Evolutionary conservation across 768 basidiomycete species (phyloP), one percentile per base, ranked within the genome.

Genomic region (Roridomyces roridus): DNA sequence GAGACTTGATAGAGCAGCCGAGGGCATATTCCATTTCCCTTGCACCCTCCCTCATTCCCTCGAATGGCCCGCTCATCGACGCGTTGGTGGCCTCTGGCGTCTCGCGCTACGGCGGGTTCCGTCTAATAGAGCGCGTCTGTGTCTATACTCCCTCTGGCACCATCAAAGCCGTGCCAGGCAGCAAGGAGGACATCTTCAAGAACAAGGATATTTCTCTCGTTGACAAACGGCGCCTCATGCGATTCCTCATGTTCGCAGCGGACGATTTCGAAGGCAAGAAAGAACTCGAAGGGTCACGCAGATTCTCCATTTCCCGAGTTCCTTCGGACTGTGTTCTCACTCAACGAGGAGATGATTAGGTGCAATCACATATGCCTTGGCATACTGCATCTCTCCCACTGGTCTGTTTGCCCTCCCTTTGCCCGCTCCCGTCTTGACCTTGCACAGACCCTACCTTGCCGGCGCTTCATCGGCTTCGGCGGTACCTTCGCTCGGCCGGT

Each of bases 121-220:
- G 90, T 42, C 79, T 97, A 4, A 76, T 98, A 18, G 92, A 89
- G 58, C 83, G 81, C 21, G 79, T 91, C 17, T 84, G 79, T 35
- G 74, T 93, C 40, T 87, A 85, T 64, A 75, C 84, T 45, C 56
- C 73, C 12, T 72, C 76, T 20, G 74, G 80, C 2, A 69, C 68
- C 48, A 67, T 85, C 49, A 83, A 83, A 64, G 80, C 72, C 46
- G 96, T 98, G 0, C 96, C 96, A 1, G 87, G 88, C 28, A 92
- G 85, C 74, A 98, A 97, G 70, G 95, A 95, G 70, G 91, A 92
- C 55, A 83, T 98, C 4, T 98, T 98, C 82, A 94, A 91, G 76
- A 88, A 85, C 73, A 86, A 85, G 66, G 80, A 79, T 9, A 82
- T 98, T 8, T 79, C 80, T 7, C 78, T 98, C 11, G 69, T 95